Conservation (phyloP, 106 monocot genomes). For the Vanilla planifolia region DNA sequence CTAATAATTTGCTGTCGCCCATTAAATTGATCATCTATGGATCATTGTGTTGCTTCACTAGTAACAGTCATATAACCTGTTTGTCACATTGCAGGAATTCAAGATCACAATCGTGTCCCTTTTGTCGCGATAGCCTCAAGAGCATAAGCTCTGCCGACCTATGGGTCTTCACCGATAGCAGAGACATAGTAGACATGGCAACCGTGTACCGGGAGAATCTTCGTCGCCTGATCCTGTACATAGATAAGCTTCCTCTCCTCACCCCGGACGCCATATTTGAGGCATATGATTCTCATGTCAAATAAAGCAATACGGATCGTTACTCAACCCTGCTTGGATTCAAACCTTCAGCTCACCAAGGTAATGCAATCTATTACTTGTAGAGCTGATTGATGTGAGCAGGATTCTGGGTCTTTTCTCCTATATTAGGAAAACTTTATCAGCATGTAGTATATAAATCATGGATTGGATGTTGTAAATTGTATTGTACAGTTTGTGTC, state of each 20-base stretch:
- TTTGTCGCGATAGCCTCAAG: constrained; percentile 89
- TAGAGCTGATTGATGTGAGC: not conserved
- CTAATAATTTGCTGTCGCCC: no score
- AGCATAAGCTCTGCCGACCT: constrained; percentile 67
- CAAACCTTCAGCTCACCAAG: not conserved
- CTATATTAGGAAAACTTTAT: constrained; percentile 1
- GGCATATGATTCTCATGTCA: constrained; percentile 68
- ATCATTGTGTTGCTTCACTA: no score
- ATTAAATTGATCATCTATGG: no score
- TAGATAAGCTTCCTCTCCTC: constrained; percentile 77
- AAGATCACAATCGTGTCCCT: constrained; percentile 90
- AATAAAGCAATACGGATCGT: constrained; percentile 13
- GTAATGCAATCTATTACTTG: not conserved
- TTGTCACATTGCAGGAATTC: constrained; percentile 43
- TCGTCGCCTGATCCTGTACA: constrained; percentile 74
- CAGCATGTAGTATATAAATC: constrained; percentile 1
- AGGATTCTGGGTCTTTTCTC: not conserved
- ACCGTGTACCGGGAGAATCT: constrained; percentile 71
- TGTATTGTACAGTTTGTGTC: not conserved
- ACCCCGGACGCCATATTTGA: constrained; percentile 62
- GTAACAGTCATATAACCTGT: not conserved
- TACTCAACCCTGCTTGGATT: not conserved
- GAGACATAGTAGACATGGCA: constrained; percentile 60
- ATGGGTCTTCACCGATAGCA: constrained; percentile 70
- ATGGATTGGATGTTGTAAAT: constrained; percentile 7